Percentiles rank a stretch among this genome's conserved stretches.
phyloP scores from a whole-genome alignment of 2,329 filamentous ascomycete species.

The Metarhizium brunneum region DNA sequence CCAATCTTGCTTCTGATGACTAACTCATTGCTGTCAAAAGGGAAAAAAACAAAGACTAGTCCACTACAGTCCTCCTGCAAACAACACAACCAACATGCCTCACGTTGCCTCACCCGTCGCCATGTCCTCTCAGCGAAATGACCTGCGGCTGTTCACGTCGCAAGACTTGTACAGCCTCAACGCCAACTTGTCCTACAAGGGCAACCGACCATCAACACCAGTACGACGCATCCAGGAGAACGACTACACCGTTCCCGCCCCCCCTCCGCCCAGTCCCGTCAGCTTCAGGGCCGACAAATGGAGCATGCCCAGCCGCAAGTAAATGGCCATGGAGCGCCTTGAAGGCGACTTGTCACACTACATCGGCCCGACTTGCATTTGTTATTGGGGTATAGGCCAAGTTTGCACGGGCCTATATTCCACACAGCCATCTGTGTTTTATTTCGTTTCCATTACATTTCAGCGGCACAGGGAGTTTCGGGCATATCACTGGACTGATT shows the following conservation, averaged over 20 bases:
- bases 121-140: slow-evolving; percentile 36
- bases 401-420: neutral
- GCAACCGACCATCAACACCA: slow-evolving; percentile 33
- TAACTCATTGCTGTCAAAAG: neutral
- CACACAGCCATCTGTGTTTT: neutral
- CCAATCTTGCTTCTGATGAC: neutral
- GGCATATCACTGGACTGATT: neutral
- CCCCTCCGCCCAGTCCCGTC: slow-evolving; percentile 55
- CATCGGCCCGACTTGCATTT: neutral
- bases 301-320: slow-evolving; percentile 2
- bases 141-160: slow-evolving; percentile 32
- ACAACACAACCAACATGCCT: slow-evolving; percentile 17
- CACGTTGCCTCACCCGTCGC: slow-evolving; percentile 35
- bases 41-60: neutral
- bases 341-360: neutral
- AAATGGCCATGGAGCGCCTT: neutral
- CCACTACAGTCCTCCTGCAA: neutral
- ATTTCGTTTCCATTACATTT: neutral
- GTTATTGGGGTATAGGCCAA: neutral
- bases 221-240: slow-evolving; percentile 43
- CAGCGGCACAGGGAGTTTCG: slow-evolving; percentile 3
- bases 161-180: slow-evolving; percentile 46
- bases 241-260: slow-evolving; percentile 56
- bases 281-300: slow-evolving; percentile 42
- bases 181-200: slow-evolving; percentile 37